Conservation (phyloP, 2,329 filamentous ascomycete species). For the Didymosphaeria variabile region DNA sequence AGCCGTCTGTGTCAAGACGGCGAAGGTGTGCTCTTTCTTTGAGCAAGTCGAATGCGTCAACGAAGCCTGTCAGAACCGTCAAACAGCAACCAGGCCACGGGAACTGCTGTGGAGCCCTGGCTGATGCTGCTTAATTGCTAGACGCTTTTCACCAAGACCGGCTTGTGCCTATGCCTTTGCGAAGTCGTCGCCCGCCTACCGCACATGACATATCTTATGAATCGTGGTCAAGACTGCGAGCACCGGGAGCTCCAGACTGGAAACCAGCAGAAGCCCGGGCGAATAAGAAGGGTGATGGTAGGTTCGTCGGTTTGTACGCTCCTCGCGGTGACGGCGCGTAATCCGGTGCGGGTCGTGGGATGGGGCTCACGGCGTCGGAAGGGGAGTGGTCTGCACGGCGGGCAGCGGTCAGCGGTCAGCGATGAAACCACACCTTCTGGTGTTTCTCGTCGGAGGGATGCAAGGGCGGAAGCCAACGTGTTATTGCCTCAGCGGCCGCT, state of each 20-base stretch:
- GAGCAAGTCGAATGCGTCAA: constrained; percentile 16
- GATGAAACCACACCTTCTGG: constrained; percentile 1
- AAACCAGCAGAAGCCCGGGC: constrained; percentile 43
- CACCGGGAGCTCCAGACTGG: constrained; percentile 29
- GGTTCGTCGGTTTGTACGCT: background rate
- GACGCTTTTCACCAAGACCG: constrained; percentile 49
- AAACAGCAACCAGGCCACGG: background rate
- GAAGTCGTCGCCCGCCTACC: constrained; percentile 49
- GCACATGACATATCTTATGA: constrained; percentile 50
- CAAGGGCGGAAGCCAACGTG: constrained; percentile 21
- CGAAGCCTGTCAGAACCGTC: constrained; percentile 5
- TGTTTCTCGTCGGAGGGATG: constrained; percentile 8
- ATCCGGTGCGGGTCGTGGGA: background rate
- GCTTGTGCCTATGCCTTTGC: constrained; percentile 55
- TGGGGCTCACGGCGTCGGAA: constrained; percentile 4
- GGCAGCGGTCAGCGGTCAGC: constrained; percentile 14
- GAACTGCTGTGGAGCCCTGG: background rate
- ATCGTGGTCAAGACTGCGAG: constrained; percentile 21
- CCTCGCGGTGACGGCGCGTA: background rate
- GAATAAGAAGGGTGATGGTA: constrained; percentile 11
- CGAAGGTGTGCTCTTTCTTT: constrained; percentile 10
- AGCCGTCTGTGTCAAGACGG: constrained; percentile 6
- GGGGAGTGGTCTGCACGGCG: constrained; percentile 12
- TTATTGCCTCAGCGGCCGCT: constrained; percentile 8
- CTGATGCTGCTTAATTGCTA: constrained; percentile 18